Evolutionary conservation across 768 basidiomycete genomes (phyloP), one percentile per base, ranked within the genome.

Genomic region (Calocybe gangraenosa): DNA sequence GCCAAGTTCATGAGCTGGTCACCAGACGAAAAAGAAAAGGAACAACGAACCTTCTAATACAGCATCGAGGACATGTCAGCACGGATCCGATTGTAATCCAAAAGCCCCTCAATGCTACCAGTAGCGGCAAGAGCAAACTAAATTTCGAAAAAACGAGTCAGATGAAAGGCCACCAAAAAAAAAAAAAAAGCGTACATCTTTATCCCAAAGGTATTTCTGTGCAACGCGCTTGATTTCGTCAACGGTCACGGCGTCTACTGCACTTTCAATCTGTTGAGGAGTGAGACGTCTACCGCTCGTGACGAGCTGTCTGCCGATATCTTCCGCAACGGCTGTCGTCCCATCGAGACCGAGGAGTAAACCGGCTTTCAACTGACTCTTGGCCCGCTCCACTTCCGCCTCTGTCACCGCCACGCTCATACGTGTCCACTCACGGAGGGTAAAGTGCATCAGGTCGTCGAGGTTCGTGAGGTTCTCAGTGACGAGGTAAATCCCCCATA

Each of bases 401-500:
- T 78, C 73, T 2, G 85, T 84, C 5, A 94, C 93, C 10, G 81
- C 78, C 49, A 90, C 82, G 52, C 87, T 87, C 92, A 98, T 93
- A 51, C 95, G 78, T 14, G 90, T 84, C 94, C 93, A 97, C 71
- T 96, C 94, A 66, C 79, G 84, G 49, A 99, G 74, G 14, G 93
- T 95, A 67, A 94, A 95, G 72, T 99, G 95, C 40, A 81, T 64
- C 49, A 97, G 72, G 63, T 98, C 95, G 58, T 98, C 95, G 35
- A 98, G 74, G 72, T 94, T 93, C 71, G 78, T 76, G 42, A 92
- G 61, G 76, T 97, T 97, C 77, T 99, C 96, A 14, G 90, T 83
- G 48, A 94, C 91, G 44, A 96, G 70, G 76, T 99, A 98, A 67
- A 97, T 92, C 58, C 95, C 95, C 96, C 95, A 99, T 25, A 98